These are phyloP conservation scores for Pseudofabraea citricarpa DNA, from an alignment of 2,329 filamentous ascomycete genomes.

Conservation along the genomic window DNA sequence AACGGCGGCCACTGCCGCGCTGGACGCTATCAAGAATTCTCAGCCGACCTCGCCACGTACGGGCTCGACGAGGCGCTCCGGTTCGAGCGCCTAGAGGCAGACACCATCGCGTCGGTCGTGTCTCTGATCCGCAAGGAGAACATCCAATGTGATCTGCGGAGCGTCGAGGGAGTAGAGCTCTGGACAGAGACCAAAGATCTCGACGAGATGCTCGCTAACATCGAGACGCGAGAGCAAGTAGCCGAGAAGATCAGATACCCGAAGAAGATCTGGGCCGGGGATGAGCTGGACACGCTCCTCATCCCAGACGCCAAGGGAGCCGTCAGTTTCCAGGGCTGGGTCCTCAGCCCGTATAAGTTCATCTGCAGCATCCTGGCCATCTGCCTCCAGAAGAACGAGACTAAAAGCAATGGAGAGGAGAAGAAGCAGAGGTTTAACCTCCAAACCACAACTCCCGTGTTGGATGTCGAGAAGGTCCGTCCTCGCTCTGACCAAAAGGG, in stretches of 20 bases:
- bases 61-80: constrained; percentile 1
- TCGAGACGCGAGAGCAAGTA: neutral
- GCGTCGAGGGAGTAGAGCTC: no score
- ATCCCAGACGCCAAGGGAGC: neutral
- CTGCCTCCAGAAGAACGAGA: neutral
- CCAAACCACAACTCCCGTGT: constrained; percentile 5
- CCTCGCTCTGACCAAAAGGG: constrained; percentile 12
- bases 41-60: constrained; percentile 9
- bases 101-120: neutral
- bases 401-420: no score
- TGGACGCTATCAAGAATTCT: constrained; percentile 16
- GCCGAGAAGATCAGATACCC: neutral
- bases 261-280: neutral
- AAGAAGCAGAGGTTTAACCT: no score
- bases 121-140: neutral
- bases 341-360: constrained; percentile 11
- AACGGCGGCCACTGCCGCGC: constrained; percentile 27
- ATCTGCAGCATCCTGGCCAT: constrained; percentile 3
- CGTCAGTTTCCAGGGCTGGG: constrained; percentile 5
- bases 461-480: constrained; percentile 15
- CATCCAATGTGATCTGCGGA: no score
- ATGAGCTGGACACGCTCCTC: neutral
- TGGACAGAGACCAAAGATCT: no score
- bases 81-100: constrained; percentile 8
- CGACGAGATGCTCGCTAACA: no score